Conservation (phyloP, 1,139 yeast genomes). For the Debaryomycetaceae sp. region DNA sequence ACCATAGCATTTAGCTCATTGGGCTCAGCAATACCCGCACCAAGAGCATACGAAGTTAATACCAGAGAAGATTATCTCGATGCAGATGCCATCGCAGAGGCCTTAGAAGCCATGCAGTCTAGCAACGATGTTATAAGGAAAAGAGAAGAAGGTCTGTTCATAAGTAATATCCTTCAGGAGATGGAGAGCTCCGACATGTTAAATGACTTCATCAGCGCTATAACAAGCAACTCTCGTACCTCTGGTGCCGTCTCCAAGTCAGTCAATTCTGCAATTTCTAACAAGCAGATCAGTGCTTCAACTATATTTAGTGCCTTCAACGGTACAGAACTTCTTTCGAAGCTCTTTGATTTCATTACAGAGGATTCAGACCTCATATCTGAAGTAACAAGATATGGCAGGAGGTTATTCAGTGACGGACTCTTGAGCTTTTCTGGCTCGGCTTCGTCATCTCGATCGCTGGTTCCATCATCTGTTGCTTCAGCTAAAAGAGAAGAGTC, state of each 20-base stretch:
- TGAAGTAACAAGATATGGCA: conserved; percentile 17
- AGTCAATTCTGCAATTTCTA: conserved; percentile 13
- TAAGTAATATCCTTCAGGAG: conserved; percentile 11
- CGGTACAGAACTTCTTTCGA: conserved; percentile 5
- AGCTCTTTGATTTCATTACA: conserved; percentile 20
- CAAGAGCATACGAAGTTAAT: neutral
- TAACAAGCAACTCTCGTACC: conserved; percentile 12
- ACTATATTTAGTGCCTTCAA: conserved; percentile 16
- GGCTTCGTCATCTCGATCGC: neutral
- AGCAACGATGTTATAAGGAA: neutral
- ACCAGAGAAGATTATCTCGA: neutral
- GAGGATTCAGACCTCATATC: conserved; percentile 19
- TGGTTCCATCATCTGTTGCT: neutral
- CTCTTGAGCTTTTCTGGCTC: conserved; percentile 7
- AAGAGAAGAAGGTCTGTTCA: conserved; percentile 9
- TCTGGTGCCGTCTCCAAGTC: conserved; percentile 11
- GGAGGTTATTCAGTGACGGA: conserved; percentile 13
- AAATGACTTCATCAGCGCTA: conserved; percentile 2
- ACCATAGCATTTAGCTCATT: conserved; percentile 3
- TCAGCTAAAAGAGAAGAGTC: neutral
- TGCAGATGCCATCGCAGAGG: neutral
- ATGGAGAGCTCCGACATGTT: conserved; percentile 13
- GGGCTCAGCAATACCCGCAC: conserved; percentile 3
- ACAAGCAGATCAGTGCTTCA: conserved; percentile 15
- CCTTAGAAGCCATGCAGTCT: neutral